Conservation (phyloP, 352 stramenopile genomes). For the Plasmopara viticola region DNA sequence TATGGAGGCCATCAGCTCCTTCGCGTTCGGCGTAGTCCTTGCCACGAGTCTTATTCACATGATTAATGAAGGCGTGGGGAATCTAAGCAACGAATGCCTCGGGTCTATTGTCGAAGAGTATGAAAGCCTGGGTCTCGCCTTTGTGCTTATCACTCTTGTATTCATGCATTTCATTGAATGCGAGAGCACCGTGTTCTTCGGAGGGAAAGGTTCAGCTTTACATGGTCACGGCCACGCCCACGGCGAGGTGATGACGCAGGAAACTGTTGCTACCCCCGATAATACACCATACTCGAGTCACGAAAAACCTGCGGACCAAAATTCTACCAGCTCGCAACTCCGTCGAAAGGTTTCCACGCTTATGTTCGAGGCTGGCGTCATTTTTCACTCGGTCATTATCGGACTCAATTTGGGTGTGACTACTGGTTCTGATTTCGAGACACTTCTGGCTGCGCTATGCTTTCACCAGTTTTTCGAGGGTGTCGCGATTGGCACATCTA, state of each 20-base stretch:
- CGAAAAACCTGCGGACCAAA: constrained; percentile 8
- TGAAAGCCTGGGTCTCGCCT: constrained; percentile 37
- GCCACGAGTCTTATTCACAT: constrained; percentile 71
- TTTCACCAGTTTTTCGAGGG: constrained; percentile 80
- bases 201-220: constrained; percentile 15
- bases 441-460: constrained; percentile 52
- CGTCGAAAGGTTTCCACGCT: constrained; percentile 38
- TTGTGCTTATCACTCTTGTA: constrained; percentile 56
- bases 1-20: constrained; percentile 48
- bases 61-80: constrained; percentile 51
- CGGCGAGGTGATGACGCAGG: constrained; percentile 5
- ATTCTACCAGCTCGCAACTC: constrained; percentile 10
- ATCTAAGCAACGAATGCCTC: constrained; percentile 52
- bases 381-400: constrained; percentile 70
- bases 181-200: constrained; percentile 52
- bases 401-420: constrained; percentile 56
- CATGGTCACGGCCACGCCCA: constrained; percentile 28
- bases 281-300: constrained; percentile 11
- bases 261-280: constrained; percentile 19
- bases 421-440: constrained; percentile 40
- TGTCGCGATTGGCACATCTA: constrained; percentile 45
- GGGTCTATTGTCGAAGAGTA: constrained; percentile 46
- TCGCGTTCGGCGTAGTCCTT: constrained; percentile 64
- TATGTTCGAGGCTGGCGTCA: constrained; percentile 48
- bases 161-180: constrained; percentile 68